Percentiles rank a stretch among this genome's conserved stretches.
Evolutionary conservation across 2,329 filamentous ascomycete genomes (phyloP).

Genomic region (Bisporella sp.): DNA sequence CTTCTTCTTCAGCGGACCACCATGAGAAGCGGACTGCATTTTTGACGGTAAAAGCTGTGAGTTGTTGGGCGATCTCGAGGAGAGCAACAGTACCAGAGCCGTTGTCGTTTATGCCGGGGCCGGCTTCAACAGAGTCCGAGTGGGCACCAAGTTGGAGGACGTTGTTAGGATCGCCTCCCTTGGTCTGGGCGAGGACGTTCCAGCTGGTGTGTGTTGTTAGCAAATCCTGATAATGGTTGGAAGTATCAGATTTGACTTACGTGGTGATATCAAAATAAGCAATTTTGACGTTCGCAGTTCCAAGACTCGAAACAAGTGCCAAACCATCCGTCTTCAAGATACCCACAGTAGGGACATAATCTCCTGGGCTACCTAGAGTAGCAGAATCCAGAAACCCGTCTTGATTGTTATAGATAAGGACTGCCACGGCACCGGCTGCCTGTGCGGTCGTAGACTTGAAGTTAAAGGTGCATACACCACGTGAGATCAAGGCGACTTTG

Average conservation of each 20-base stretch:
- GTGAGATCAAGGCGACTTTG: constrained; percentile 62
- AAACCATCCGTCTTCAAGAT: constrained; percentile 53
- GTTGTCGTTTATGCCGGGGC: constrained; percentile 41
- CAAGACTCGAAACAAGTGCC: constrained; percentile 47
- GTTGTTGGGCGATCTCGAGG: constrained; percentile 54
- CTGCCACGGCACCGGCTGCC: constrained; percentile 61
- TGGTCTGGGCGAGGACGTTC: constrained; percentile 59
- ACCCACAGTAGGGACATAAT: constrained; percentile 63
- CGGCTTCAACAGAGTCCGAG: constrained; percentile 54
- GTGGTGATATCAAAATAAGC: constrained; percentile 54
- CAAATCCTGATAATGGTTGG: constrained; percentile 24
- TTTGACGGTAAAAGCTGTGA: constrained; percentile 49
- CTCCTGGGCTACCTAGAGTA: constrained; percentile 56
- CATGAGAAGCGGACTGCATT: constrained; percentile 62
- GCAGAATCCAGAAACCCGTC: constrained; percentile 49
- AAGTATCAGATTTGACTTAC: neutral
- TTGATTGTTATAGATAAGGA: constrained; percentile 55
- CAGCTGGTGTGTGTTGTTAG: constrained; percentile 30
- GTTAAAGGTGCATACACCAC: constrained; percentile 66
- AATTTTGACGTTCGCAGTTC: constrained; percentile 41
- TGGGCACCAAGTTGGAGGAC: constrained; percentile 61
- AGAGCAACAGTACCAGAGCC: constrained; percentile 38
- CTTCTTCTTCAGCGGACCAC: constrained; percentile 63
- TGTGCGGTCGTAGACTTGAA: constrained; percentile 63
- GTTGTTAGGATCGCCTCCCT: constrained; percentile 51